Evolutionary conservation across 768 basidiomycete genomes (phyloP).

Genomic region (Gloeopeniophorella convolvens): DNA sequence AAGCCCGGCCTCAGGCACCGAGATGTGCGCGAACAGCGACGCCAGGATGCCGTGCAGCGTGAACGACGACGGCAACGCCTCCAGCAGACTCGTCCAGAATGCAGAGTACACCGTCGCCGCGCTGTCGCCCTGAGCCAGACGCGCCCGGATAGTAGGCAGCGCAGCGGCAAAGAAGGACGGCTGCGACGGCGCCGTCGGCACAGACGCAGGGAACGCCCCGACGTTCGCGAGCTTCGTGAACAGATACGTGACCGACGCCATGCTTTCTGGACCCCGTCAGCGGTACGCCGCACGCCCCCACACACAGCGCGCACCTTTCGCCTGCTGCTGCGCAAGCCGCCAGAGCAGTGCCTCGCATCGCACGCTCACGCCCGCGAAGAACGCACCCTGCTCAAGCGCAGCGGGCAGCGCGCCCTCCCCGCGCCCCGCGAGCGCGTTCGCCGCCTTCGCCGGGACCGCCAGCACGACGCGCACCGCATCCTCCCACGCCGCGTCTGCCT

Average conservation of each 20-base stretch:
- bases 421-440: constrained; percentile 62
- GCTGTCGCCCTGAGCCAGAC: constrained; percentile 26
- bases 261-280: constrained; percentile 14
- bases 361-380: constrained; percentile 46
- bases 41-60: constrained; percentile 51
- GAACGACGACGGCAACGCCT: constrained; percentile 42
- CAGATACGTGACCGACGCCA: constrained; percentile 44
- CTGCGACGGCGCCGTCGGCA: constrained; percentile 48
- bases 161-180: constrained; percentile 61
- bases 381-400: constrained; percentile 47
- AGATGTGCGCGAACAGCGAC: constrained; percentile 51
- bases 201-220: constrained; percentile 54
- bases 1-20: constrained; percentile 26
- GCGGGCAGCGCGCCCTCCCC: constrained; percentile 37
- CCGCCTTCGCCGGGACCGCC: constrained; percentile 68
- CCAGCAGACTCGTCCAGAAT: constrained; percentile 44
- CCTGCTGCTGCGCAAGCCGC: constrained; percentile 33
- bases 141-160: constrained; percentile 42
- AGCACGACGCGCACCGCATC: constrained; percentile 62
- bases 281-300: neutral
- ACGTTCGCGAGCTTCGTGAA: constrained; percentile 61
- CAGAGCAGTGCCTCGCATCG: constrained; percentile 48
- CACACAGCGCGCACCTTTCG: constrained; percentile 36
- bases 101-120: constrained; percentile 34
- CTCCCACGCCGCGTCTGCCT: constrained; percentile 53